Evolutionary conservation across 805 yeast genomes (phyloP).

Genomic region (Candida endomychidarum): DNA sequence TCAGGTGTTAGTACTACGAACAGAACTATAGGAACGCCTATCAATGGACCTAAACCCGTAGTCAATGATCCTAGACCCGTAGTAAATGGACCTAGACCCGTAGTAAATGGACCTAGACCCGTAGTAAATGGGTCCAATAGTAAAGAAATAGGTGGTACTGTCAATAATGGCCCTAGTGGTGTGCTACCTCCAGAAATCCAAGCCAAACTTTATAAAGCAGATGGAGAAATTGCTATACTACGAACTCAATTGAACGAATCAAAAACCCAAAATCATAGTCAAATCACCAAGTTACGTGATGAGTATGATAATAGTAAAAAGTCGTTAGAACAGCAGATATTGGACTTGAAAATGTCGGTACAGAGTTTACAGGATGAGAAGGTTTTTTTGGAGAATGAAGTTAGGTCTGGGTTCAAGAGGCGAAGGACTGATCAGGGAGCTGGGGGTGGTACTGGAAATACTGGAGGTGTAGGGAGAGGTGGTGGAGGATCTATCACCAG

Average conservation of each 20-base stretch:
- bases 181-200: constrained; percentile 14
- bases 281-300: constrained; percentile 27
- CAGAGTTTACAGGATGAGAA: constrained; percentile 44
- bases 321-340: constrained; percentile 31
- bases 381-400: constrained; percentile 40
- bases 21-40: too few relatives aligned
- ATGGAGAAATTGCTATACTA: constrained; percentile 80
- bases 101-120: too few relatives aligned
- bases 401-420: constrained; percentile 19
- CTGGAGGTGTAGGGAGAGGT: too few relatives aligned
- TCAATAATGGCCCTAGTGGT: not conserved
- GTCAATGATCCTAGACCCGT: too few relatives aligned
- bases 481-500: too few relatives aligned
- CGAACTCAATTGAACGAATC: constrained; percentile 59
- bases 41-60: too few relatives aligned
- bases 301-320: constrained; percentile 17
- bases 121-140: too few relatives aligned
- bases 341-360: constrained; percentile 29
- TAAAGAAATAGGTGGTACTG: not conserved
- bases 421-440: not conserved
- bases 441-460: too few relatives aligned
- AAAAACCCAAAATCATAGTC: constrained; percentile 40
- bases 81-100: too few relatives aligned
- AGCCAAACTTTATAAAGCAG: constrained; percentile 38
- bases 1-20: too few relatives aligned